Evolutionary conservation across 371 early-diverging fungal species (phyloP).

Genomic region (Gilbertella persicaria): DNA sequence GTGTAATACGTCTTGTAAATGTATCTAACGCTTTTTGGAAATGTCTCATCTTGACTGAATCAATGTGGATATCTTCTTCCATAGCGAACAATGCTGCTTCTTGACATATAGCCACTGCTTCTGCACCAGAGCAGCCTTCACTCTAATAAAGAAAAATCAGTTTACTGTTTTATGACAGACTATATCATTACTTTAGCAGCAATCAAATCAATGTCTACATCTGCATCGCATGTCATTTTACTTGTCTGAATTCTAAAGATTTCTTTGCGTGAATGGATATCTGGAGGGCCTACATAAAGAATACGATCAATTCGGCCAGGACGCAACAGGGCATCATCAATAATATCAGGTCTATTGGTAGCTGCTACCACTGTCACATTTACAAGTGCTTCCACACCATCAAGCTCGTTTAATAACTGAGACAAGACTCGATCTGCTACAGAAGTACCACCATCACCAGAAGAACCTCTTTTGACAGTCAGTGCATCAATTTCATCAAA

Average conservation of each 20-base stretch:
- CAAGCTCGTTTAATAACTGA: slow-evolving; percentile 92
- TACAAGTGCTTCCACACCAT: slow-evolving; percentile 94
- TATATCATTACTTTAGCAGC: slow-evolving; percentile 49
- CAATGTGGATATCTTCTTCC: slow-evolving; percentile 77
- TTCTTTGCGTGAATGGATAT: slow-evolving; percentile 71
- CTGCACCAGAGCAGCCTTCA: slow-evolving; percentile 95
- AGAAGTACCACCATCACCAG: slow-evolving; percentile 73
- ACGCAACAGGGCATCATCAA: slow-evolving; percentile 91
- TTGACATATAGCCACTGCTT: slow-evolving; percentile 92
- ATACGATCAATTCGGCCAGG: slow-evolving; percentile 97
- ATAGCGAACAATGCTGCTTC: slow-evolving; percentile 92
- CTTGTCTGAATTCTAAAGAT: slow-evolving; percentile 79
- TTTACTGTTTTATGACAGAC: not conserved
- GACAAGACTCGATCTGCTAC: slow-evolving; percentile 94
- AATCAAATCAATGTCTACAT: slow-evolving; percentile 65
- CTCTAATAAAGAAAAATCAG: slow-evolving; percentile 49
- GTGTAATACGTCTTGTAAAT: slow-evolving; percentile 82
- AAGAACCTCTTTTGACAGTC: slow-evolving; percentile 77
- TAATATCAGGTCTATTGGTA: slow-evolving; percentile 98
- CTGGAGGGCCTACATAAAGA: slow-evolving; percentile 92
- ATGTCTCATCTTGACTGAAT: slow-evolving; percentile 65
- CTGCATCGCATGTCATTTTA: slow-evolving; percentile 64
- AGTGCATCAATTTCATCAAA: slow-evolving; percentile 99
- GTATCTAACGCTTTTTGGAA: slow-evolving; percentile 63
- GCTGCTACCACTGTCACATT: slow-evolving; percentile 98